phyloP scores from a whole-genome alignment of 1,139 yeast genomes.

The Meyerozyma smithsonii region DNA sequence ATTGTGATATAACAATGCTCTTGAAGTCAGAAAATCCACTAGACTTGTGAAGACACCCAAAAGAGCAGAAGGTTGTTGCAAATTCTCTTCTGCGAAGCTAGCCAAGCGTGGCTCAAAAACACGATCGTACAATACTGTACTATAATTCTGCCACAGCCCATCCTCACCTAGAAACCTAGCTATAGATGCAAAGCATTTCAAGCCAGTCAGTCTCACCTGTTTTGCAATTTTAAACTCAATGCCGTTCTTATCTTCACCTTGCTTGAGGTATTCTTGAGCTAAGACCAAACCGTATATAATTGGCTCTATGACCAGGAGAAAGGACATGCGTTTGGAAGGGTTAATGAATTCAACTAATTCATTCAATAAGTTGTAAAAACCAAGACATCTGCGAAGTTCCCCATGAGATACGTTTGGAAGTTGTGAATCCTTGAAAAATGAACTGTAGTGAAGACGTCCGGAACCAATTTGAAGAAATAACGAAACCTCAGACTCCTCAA shows the following conservation, averaged over 20 bases:
- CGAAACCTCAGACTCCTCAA: conserved; percentile 50
- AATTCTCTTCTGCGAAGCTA: conserved; percentile 68
- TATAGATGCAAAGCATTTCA: conserved; percentile 50
- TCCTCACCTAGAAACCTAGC: conserved; percentile 45
- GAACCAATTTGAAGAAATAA: conserved; percentile 63
- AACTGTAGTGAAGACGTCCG: conserved; percentile 43
- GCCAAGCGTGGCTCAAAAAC: conserved; percentile 64
- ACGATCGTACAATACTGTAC: conserved; percentile 45
- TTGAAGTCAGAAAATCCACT: conserved; percentile 48
- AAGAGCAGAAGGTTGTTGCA: conserved; percentile 78
- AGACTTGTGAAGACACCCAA: conserved; percentile 64
- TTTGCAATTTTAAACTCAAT: conserved; percentile 44
- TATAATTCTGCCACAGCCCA: conserved; percentile 55
- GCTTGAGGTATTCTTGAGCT: conserved; percentile 46
- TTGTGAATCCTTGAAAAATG: conserved; percentile 23
- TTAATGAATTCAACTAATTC: conserved; percentile 66
- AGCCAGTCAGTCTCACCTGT: conserved; percentile 55
- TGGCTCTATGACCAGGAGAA: conserved; percentile 54
- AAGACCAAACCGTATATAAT: conserved; percentile 53
- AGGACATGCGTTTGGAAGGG: conserved; percentile 45
- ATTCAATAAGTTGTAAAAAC: conserved; percentile 64
- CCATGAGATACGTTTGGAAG: conserved; percentile 17
- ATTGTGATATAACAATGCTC: conserved; percentile 53
- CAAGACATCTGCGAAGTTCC: conserved; percentile 54
- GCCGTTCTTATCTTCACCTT: conserved; percentile 16